Evolutionary conservation across 108 stramenopile genomes (phyloP).

Genomic region (Cylindrotheca fusiformis): DNA sequence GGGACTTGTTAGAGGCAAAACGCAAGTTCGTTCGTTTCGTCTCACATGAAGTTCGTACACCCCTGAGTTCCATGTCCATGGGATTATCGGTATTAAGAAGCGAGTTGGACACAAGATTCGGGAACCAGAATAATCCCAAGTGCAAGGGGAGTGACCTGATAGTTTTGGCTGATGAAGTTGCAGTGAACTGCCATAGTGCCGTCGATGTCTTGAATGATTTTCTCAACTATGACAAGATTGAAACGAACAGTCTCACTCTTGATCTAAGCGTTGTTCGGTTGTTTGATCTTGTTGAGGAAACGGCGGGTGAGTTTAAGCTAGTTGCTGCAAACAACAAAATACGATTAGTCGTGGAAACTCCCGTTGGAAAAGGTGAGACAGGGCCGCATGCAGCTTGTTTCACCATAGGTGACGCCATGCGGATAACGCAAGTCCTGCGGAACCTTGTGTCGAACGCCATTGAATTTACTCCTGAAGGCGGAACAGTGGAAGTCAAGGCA

Average conservation of each 20-base stretch:
- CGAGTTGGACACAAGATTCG: slow-evolving; percentile 8
- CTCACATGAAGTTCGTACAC: slow-evolving; percentile 54
- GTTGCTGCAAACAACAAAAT: slow-evolving; percentile 25
- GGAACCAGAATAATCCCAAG: background rate
- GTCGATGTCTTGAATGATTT: slow-evolving; percentile 49
- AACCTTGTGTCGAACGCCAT: slow-evolving; percentile 39
- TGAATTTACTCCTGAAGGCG: slow-evolving; percentile 28
- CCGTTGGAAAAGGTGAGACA: background rate
- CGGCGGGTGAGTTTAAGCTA: slow-evolving; percentile 26
- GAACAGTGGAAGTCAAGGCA: slow-evolving; percentile 2
- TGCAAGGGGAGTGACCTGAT: background rate
- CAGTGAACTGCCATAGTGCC: slow-evolving; percentile 27
- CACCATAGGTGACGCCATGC: slow-evolving; percentile 23
- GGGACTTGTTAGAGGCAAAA: slow-evolving; percentile 41
- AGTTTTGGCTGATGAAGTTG: slow-evolving; percentile 12
- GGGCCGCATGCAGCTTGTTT: background rate
- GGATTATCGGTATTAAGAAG: slow-evolving; percentile 36
- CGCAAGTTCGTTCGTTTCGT: slow-evolving; percentile 49
- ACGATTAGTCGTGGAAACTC: background rate
- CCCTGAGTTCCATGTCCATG: slow-evolving; percentile 50
- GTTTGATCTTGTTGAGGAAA: slow-evolving; percentile 16
- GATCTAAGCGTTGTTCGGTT: slow-evolving; percentile 24
- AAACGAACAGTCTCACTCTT: slow-evolving; percentile 24
- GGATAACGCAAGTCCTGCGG: slow-evolving; percentile 32
- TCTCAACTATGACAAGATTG: slow-evolving; percentile 47